Evolutionary conservation across 73 alveolate genomes (phyloP).

Genomic region (Blepharisma japonicum): DNA sequence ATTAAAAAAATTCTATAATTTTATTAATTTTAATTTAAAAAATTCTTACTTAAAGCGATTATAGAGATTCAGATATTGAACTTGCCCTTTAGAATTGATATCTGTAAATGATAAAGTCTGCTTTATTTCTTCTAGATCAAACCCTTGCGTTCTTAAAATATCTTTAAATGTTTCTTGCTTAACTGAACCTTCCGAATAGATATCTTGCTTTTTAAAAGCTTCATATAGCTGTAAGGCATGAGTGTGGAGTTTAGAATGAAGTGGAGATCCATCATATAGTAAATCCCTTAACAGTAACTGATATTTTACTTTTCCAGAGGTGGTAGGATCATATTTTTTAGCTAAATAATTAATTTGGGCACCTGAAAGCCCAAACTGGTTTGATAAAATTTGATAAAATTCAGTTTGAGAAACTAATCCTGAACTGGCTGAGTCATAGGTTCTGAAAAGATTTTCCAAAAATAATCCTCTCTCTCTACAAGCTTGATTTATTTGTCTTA

Average conservation of each 20-base stretch:
- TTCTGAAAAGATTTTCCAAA: neutral
- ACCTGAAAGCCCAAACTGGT: neutral
- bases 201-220: slow-evolving; percentile 59
- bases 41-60: too few relatives aligned
- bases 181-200: slow-evolving; percentile 58
- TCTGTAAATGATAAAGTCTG: slow-evolving; percentile 19
- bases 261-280: neutral
- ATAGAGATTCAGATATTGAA: too few relatives aligned
- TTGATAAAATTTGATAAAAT: neutral
- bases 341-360: neutral
- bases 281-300: neutral
- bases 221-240: slow-evolving; percentile 41
- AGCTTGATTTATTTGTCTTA: neutral
- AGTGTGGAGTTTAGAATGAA: neutral
- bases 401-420: neutral
- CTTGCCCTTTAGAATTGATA: too few relatives aligned
- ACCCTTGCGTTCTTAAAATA: slow-evolving; percentile 26
- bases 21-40: too few relatives aligned
- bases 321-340: neutral
- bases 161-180: slow-evolving; percentile 42
- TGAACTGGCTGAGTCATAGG: neutral
- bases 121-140: neutral
- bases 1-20: too few relatives aligned
- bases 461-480: neutral
- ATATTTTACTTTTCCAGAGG: neutral